These are phyloP conservation scores for Exophiala viscosa DNA, from an alignment of 2,329 filamentous ascomycete species.

Conservation along the genomic window DNA sequence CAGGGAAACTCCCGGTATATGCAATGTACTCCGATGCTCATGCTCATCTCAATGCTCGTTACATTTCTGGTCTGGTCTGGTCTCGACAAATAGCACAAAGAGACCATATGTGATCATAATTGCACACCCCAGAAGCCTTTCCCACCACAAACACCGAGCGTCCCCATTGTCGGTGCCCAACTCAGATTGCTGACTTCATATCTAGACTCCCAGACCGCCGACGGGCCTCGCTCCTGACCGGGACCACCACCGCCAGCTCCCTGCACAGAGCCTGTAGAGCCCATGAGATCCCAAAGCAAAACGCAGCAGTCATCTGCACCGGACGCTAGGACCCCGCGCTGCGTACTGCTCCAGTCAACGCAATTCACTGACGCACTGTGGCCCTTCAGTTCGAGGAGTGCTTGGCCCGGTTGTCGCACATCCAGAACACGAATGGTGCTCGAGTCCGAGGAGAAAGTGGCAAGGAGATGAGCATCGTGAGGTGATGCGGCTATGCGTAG, in stretches of 20 bases:
- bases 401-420: slow-evolving; percentile 92
- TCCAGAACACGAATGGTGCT: slow-evolving; percentile 91
- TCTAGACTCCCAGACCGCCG: slow-evolving; percentile 45
- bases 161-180: slow-evolving; percentile 44
- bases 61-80: too few species aligned
- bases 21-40: too few species aligned
- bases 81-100: not conserved
- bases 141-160: slow-evolving; percentile 44
- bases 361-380: slow-evolving; percentile 83
- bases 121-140: slow-evolving; percentile 44
- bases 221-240: slow-evolving; percentile 41
- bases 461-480: slow-evolving; percentile 89
- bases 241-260: slow-evolving; percentile 13
- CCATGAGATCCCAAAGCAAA: slow-evolving; percentile 88
- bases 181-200: slow-evolving; percentile 48
- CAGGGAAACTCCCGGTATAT: too few species aligned
- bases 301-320: slow-evolving; percentile 91
- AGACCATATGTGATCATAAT: slow-evolving; percentile 12
- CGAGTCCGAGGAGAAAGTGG: slow-evolving; percentile 94
- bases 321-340: slow-evolving; percentile 83
- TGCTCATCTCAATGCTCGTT: too few species aligned
- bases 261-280: slow-evolving; percentile 35
- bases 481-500: slow-evolving; percentile 68
- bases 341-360: slow-evolving; percentile 89
- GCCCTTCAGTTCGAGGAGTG: slow-evolving; percentile 85